Base-by-base conservation (phyloP, 2,329 filamentous ascomycete species). In the Biscogniauxia marginata region DNA sequence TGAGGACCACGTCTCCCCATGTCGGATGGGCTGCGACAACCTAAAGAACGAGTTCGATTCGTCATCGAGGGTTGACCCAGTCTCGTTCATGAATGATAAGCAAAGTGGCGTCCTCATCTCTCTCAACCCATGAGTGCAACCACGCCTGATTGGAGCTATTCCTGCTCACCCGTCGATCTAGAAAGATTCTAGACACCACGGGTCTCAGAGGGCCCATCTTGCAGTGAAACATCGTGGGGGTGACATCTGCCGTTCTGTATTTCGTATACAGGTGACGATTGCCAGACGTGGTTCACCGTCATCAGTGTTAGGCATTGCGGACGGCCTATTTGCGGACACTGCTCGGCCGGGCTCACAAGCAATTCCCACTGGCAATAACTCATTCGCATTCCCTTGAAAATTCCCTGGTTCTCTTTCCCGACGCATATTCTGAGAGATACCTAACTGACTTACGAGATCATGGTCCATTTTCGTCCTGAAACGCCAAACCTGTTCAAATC, bases 171-270 rank as follows among this genome's bases (percentile, higher is more conserved):
- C 47, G 63, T 61, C 57, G 60, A 65, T 64, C 63, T 67, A 51
- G 67, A 68, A 67, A 49, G 59, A 60, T 67, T 65, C 65, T 64
- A 62, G 61, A 63, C 62, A 65, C 23, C 50, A 53, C 20, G 13
- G 53, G 60, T 61, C 61, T 64, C 58, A 61, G 56, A 59, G 46
- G 50, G 51, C 51, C 30, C 54, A 48, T 56, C 53, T 55, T 49
- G 25, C 43, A 55, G 53, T 64, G 59, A 64, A 62, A 63, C 62
- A 51, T 50, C 60, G 58, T 64, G 60, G 63, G 65, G 58, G 58
- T 16, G 49, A 8, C 6, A 8, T 46, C 3, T 46, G 19, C 21
- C 45, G 11, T 46, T 23, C 45, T 46, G 16, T 18, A n/a, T 5
- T 20, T 7, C 7, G 16, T 13, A 20, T 46, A 39, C 6, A 11